phyloP scores from a whole-genome alignment of 2,329 filamentous ascomycete genomes.

The Aspergillus sp. region DNA sequence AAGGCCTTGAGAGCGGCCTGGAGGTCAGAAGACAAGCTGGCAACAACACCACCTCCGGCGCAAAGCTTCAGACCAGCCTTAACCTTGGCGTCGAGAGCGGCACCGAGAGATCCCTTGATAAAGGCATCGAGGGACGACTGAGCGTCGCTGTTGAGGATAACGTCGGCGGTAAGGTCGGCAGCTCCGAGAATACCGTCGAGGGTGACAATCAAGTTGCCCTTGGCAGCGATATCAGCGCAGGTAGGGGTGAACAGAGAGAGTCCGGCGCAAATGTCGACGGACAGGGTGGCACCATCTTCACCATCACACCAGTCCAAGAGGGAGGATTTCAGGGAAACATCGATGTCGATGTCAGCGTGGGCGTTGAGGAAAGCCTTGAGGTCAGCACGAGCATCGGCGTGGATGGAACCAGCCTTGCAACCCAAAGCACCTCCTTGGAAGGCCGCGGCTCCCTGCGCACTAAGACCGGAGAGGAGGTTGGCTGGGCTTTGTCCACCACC shows the following conservation, averaged over 20 bases:
- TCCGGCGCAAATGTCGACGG: constrained; percentile 23
- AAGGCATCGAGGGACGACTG: constrained; percentile 25
- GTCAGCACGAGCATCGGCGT: constrained; percentile 21
- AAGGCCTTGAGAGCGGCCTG: constrained; percentile 26
- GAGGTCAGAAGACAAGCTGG: constrained; percentile 26
- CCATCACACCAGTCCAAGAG: constrained; percentile 30
- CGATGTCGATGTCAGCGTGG: constrained; percentile 16
- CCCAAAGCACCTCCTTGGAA: constrained; percentile 31
- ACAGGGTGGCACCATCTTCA: constrained; percentile 17
- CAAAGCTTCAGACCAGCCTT: constrained; percentile 29
- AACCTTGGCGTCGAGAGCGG: constrained; percentile 21
- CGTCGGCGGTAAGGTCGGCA: constrained; percentile 19
- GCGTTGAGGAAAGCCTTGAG: constrained; percentile 25
- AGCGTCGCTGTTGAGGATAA: constrained; percentile 25
- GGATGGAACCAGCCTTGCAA: constrained; percentile 24
- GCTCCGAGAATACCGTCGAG: constrained; percentile 31
- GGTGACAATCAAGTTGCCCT: constrained; percentile 31
- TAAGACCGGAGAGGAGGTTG: constrained; percentile 23
- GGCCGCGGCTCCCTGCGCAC: constrained; percentile 29
- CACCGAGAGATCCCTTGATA: constrained; percentile 15
- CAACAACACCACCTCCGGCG: constrained; percentile 28
- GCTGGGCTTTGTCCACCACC: constrained; percentile 12
- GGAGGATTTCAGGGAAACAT: constrained; percentile 21
- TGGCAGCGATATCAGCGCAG: constrained; percentile 28
- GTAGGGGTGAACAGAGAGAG: constrained; percentile 30